Evolutionary conservation across 345 rosid species (phyloP).

Genomic region (Adansonia digitata): DNA sequence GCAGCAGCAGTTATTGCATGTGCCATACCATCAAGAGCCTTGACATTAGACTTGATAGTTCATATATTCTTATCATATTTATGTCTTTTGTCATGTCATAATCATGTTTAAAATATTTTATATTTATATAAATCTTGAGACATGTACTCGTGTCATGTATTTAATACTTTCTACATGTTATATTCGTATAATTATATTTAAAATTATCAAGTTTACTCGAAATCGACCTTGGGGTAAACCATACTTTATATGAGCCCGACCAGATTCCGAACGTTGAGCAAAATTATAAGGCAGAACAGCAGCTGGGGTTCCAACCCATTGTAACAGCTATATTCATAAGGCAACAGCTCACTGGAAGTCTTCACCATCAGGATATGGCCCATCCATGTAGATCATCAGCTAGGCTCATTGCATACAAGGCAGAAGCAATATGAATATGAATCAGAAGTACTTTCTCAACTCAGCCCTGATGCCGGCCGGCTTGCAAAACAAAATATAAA

Average conservation of each 20-base stretch:
- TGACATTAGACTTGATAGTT: no score
- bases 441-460: neutral
- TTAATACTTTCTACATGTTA: no score
- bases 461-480: neutral
- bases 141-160: no score
- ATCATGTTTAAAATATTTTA: no score
- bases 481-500: neutral
- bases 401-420: constrained; percentile 48
- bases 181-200: no score
- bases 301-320: constrained; percentile 46
- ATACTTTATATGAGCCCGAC: constrained; percentile 58
- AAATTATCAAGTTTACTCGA: no score
- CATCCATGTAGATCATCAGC: constrained; percentile 54
- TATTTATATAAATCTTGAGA: no score
- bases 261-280: constrained; percentile 42
- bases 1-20: constrained; percentile 60
- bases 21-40: constrained; percentile 52
- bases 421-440: constrained; percentile 69
- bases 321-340: constrained; percentile 72
- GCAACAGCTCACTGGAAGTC: constrained; percentile 55
- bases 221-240: constrained; percentile 58
- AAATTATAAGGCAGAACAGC: constrained; percentile 47
- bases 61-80: no score
- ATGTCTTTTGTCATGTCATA: no score
- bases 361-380: constrained; percentile 60